Base-by-base conservation (phyloP, 2,329 filamentous ascomycete species). In the Fonsecaea nubica region DNA sequence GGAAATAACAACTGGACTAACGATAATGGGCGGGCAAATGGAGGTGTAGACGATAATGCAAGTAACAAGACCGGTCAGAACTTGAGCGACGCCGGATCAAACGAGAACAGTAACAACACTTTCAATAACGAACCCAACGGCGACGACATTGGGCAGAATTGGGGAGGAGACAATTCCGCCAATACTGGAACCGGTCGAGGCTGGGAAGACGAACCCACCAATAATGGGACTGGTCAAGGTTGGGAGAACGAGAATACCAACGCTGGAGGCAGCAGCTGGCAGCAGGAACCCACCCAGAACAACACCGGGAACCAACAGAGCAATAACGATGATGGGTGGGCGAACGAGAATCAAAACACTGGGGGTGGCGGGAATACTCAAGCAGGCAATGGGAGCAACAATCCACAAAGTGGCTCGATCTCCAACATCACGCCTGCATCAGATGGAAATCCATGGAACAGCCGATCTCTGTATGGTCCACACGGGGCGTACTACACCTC, bases 401-500 rank as follows among this genome's bases (percentile, higher is more conserved):
- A 62, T 33, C 52, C 57, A 6, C 55, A 54, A 36, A 58, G 33
- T 35, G 63, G 25, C 15, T 42, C 55, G 21, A 65, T 35, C 18
- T 38, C 38, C n/a, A 62, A 60, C 53, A 53, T 53, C n/a, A n/a
- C 40, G 30, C 38, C 58, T 32, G 32, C 38, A n/a, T 18, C 50
- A n/a, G 50, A 42, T 38, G 55, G 36, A 2, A 50, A 10, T 10
- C 18, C 21, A n/a, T 18, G 35, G 2, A 60, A 45, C 40, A 56
- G 18, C 12, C 63, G 66, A 56, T 36, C 64, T 38, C 56, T 72
- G 54, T 68, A 72, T 59, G 72, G 72, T 4, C 72, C 72, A 8
- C 56, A 72, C 58, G 72, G 72, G n/a, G 59, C 65, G 10, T 73
- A 73, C 42, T 69, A 70, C 45, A 62, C 66, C 10, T 53, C 63